A percentile compares a stretch with the other conserved stretches of the same genome.
These are phyloP conservation scores for Pochonia chlamydosporia DNA, from an alignment of 2,329 filamentous ascomycete genomes.

Conservation along the genomic window DNA sequence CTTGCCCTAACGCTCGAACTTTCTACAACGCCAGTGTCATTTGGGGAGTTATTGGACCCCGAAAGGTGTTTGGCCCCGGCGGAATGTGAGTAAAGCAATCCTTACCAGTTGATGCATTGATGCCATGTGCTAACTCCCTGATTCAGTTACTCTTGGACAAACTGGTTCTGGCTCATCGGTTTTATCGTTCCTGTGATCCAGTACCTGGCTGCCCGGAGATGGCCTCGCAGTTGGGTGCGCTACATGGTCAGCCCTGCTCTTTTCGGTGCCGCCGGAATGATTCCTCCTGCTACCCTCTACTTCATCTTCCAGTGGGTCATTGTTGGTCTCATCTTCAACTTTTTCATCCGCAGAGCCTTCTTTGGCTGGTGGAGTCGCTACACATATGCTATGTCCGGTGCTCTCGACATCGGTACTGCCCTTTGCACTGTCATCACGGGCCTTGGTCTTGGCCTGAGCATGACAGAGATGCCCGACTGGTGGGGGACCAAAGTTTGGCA, in stretches of 20 bases:
- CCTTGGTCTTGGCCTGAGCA: constrained; percentile 41
- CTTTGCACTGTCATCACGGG: constrained; percentile 48
- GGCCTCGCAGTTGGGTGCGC: constrained; percentile 37
- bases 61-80: constrained; percentile 26
- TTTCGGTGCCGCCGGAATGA: constrained; percentile 42
- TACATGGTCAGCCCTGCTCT: constrained; percentile 49
- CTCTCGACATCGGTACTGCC: constrained; percentile 52
- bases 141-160: constrained; percentile 36
- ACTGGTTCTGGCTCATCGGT: constrained; percentile 53
- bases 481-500: constrained; percentile 32
- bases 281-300: constrained; percentile 50
- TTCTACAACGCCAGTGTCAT: constrained; percentile 57
- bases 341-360: constrained; percentile 41
- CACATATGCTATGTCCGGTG: constrained; percentile 55
- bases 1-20: constrained; percentile 50
- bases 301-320: constrained; percentile 50
- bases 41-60: constrained; percentile 52
- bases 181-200: constrained; percentile 40
- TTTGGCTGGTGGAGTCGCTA: constrained; percentile 52
- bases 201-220: constrained; percentile 41
- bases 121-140: constrained; percentile 15
- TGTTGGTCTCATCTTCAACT: constrained; percentile 51
- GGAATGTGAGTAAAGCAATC: constrained; percentile 18
- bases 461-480: constrained; percentile 40
- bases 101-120: too few relatives aligned